These are phyloP conservation scores for Eragrostis tef DNA, from an alignment of 202 grass and related monocot genomes.

Conservation along the genomic window DNA sequence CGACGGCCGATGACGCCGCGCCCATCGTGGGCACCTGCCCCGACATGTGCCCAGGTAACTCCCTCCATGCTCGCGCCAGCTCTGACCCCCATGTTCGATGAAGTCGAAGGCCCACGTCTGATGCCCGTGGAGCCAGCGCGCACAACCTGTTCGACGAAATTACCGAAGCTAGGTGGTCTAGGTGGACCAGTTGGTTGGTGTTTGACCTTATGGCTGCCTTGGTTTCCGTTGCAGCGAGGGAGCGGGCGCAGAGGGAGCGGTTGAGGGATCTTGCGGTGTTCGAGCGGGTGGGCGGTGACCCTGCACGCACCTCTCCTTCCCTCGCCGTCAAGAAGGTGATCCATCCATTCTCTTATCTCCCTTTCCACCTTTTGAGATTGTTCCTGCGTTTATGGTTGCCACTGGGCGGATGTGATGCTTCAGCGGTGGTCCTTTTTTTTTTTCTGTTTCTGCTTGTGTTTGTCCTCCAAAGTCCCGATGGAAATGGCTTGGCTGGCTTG, in stretches of 20 bases:
- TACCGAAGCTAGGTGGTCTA: not conserved
- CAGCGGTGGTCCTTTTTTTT: slow-evolving; percentile 6
- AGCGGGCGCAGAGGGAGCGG: slow-evolving; percentile 72
- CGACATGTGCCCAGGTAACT: slow-evolving; percentile 89
- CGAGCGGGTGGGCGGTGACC: slow-evolving; percentile 65
- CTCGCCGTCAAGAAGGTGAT: slow-evolving; percentile 94
- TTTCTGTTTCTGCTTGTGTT: slow-evolving; percentile 29
- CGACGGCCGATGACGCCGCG: slow-evolving; percentile 25
- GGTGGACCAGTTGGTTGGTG: not conserved
- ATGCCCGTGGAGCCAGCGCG: slow-evolving; percentile 2
- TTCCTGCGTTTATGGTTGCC: not conserved
- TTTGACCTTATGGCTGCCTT: slow-evolving; percentile 11
- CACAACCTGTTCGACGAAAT: slow-evolving; percentile 34
- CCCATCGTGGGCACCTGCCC: slow-evolving; percentile 68
- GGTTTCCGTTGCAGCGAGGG: slow-evolving; percentile 58
- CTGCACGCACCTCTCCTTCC: slow-evolving; percentile 58
- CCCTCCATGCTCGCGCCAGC: not conserved
- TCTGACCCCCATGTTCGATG: not conserved
- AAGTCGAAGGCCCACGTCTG: not conserved
- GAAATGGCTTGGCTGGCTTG: slow-evolving; percentile 28
- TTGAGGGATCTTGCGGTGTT: slow-evolving; percentile 75
- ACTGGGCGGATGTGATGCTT: slow-evolving; percentile 26
- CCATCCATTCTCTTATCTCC: slow-evolving; percentile 32
- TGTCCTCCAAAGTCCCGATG: not conserved
- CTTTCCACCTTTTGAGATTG: slow-evolving; percentile 1